phyloP scores from a whole-genome alignment of 495 filamentous ascomycete species.

The Staphylotrichum tortipilum region DNA sequence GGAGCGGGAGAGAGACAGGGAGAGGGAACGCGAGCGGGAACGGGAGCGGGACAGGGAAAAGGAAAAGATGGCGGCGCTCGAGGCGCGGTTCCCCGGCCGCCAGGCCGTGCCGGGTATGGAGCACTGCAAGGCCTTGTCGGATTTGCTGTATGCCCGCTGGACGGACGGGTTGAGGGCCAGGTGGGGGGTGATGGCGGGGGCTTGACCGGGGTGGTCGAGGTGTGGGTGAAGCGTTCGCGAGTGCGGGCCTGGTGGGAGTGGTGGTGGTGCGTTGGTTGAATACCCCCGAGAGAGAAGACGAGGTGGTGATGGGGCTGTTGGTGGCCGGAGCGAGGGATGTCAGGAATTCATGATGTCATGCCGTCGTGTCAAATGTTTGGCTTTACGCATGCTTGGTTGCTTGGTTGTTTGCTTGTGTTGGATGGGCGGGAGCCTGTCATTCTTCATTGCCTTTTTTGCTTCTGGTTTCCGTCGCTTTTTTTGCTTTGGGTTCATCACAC shows the following conservation, averaged over 20 bases:
- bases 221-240: too few species aligned
- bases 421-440: too few species aligned
- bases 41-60: slow-evolving; percentile 20
- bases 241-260: too few species aligned
- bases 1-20: neutral
- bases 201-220: neutral
- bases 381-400: too few species aligned
- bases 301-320: too few species aligned
- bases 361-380: too few species aligned
- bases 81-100: slow-evolving; percentile 41
- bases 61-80: slow-evolving; percentile 39
- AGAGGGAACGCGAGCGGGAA: neutral
- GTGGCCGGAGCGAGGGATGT: neutral
- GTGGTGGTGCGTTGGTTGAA: neutral
- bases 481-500: too few species aligned
- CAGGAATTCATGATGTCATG: neutral
- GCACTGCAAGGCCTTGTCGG: slow-evolving; percentile 77
- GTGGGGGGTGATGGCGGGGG: slow-evolving; percentile 44
- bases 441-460: too few species aligned
- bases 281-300: too few species aligned
- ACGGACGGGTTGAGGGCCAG: slow-evolving; percentile 70
- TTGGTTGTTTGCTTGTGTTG: neutral
- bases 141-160: slow-evolving; percentile 87
- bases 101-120: slow-evolving; percentile 67
- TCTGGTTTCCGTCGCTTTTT: neutral